Conservation (phyloP, 108 stramenopile genomes). For the Cylindrotheca fusiformis region DNA sequence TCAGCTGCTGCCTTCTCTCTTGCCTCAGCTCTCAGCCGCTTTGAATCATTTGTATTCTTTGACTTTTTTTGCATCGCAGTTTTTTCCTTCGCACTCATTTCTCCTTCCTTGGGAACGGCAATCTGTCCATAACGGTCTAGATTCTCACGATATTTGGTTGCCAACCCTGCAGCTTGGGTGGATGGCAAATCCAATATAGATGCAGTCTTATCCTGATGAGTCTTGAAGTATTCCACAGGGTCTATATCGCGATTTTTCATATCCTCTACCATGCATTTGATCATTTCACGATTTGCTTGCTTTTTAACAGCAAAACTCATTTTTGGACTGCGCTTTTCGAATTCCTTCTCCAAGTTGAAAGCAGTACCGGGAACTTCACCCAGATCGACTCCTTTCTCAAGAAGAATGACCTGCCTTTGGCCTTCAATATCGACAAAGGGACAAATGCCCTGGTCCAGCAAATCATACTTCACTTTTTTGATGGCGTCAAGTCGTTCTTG, state of each 20-base stretch:
- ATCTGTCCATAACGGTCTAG: slow-evolving; percentile 52
- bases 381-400: slow-evolving; percentile 67
- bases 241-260: slow-evolving; percentile 66
- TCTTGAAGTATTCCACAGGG: slow-evolving; percentile 63
- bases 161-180: slow-evolving; percentile 36
- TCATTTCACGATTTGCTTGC: slow-evolving; percentile 56
- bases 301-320: slow-evolving; percentile 25
- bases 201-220: slow-evolving; percentile 30
- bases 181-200: slow-evolving; percentile 39
- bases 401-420: slow-evolving; percentile 47
- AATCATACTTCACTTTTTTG: slow-evolving; percentile 46
- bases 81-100: slow-evolving; percentile 41
- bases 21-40: slow-evolving; percentile 33
- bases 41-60: slow-evolving; percentile 14
- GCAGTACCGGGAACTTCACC: slow-evolving; percentile 58
- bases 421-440: slow-evolving; percentile 70
- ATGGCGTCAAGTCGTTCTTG: slow-evolving; percentile 37
- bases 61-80: slow-evolving; percentile 31
- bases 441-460: slow-evolving; percentile 68
- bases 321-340: slow-evolving; percentile 16
- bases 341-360: slow-evolving; percentile 52
- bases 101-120: slow-evolving; percentile 39
- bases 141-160: slow-evolving; percentile 27
- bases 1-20: slow-evolving; percentile 32
- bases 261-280: slow-evolving; percentile 69